These are phyloP conservation scores for Diaporthe capsici DNA, from an alignment of 2,329 filamentous ascomycete species.

Conservation along the genomic window DNA sequence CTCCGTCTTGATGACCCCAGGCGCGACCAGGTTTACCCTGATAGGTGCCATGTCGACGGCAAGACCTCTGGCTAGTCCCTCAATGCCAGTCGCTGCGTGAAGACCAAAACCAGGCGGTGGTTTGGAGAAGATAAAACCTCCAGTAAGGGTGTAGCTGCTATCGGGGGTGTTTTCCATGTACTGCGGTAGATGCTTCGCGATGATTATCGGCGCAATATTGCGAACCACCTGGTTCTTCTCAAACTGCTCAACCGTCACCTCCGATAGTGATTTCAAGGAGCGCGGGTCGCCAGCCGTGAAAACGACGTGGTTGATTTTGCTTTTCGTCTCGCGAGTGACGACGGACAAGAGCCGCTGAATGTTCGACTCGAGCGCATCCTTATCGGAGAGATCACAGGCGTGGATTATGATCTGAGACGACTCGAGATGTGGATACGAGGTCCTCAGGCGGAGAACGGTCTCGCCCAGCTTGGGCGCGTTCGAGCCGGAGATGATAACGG, in stretches of 20 bases:
- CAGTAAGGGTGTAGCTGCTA: slow-evolving; percentile 5
- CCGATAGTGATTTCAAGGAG: background rate
- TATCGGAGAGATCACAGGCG: slow-evolving; percentile 11
- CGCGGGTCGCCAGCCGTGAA: slow-evolving; percentile 62
- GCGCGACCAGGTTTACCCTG: slow-evolving; percentile 13
- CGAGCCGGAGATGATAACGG: slow-evolving; percentile 63
- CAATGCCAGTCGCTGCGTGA: slow-evolving; percentile 1
- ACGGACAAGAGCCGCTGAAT: slow-evolving; percentile 53
- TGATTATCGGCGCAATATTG: slow-evolving; percentile 10
- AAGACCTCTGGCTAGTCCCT: background rate
- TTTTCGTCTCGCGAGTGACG: slow-evolving; percentile 43
- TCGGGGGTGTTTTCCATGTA: slow-evolving; percentile 1
- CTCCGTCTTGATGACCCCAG: slow-evolving; percentile 19
- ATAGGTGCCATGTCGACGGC: slow-evolving; percentile 10
- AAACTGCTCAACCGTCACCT: slow-evolving; percentile 12
- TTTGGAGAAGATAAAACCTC: slow-evolving; percentile 4
- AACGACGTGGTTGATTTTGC: slow-evolving; percentile 63
- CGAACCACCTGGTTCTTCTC: slow-evolving; percentile 28
- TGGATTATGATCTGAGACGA: background rate
- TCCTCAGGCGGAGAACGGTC: slow-evolving; percentile 48
- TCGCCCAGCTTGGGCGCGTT: slow-evolving; percentile 50
- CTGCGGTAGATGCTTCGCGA: slow-evolving; percentile 1
- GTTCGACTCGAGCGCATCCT: slow-evolving; percentile 22
- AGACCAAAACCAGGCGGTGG: slow-evolving; percentile 5
- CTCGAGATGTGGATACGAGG: background rate